Conservation (phyloP, 345 rosid species). For the Moricandia arvensis region DNA sequence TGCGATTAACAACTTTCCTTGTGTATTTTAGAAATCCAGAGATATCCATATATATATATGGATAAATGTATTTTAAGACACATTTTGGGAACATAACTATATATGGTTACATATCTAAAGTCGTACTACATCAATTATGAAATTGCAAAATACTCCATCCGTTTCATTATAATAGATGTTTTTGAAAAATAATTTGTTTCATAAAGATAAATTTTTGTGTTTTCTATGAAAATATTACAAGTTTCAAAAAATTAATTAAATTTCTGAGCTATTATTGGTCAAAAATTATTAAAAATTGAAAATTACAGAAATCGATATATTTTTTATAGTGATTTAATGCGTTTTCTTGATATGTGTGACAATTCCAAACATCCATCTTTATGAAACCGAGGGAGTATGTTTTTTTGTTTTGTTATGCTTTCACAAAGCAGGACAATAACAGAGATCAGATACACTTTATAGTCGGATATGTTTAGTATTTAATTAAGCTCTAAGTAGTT, state of each 20-base stretch:
- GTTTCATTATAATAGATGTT: too few relatives aligned
- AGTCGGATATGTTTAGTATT: neutral
- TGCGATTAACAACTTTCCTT: neutral
- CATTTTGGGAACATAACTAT: neutral
- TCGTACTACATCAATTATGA: neutral
- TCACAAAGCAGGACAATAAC: neutral
- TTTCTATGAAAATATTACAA: too few relatives aligned
- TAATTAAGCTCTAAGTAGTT: neutral
- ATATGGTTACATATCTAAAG: neutral
- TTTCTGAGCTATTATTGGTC: too few relatives aligned
- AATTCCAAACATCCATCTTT: too few relatives aligned
- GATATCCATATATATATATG: neutral
- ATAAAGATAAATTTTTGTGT: too few relatives aligned
- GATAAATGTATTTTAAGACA: neutral
- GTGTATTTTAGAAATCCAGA: neutral
- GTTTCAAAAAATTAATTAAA: too few relatives aligned
- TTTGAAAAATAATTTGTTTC: too few relatives aligned
- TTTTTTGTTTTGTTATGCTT: neutral
- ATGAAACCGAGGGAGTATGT: too few relatives aligned
- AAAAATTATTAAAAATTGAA: too few relatives aligned
- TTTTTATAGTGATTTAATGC: too few relatives aligned
- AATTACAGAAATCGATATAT: too few relatives aligned
- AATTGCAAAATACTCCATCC: neutral
- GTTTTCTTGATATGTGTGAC: too few relatives aligned
- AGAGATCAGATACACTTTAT: neutral